Evolutionary conservation across 225 moss, liverwort and hornwort genomes (phyloP), one percentile per base, ranked within the genome.

Genomic region (Marchantia paleacea): DNA sequence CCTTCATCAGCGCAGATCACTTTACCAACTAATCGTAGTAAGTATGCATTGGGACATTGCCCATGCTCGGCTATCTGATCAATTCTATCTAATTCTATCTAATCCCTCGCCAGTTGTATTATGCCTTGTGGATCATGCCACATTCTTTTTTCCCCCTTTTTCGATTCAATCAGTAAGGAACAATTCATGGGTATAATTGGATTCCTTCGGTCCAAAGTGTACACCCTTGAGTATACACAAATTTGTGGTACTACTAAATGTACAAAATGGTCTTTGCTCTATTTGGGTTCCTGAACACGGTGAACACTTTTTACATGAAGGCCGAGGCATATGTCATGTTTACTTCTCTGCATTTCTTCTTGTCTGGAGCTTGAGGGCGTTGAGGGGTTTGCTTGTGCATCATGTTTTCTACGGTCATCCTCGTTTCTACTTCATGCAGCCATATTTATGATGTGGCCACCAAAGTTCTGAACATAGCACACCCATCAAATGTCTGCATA

Each of bases 151-250:
- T 81, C 62, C 54, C 60, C 69, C 61, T 71, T 29, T 49, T 67
- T 77, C 75, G 39, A 53, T 74, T 55, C 30, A 74, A 57, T 77
- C 51, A 67, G 73, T 83, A 78, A 60, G 68, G 68, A 80, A 73
- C 63, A 58, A 80, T 83, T 86, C 73, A 67, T 83, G 80, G 64
- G 80, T 85, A 82, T 77, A 80, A 82, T 8, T 74, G 80, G 80
- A 78, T 74, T 78, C 61, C 60, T 22, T n/a, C 31, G 80, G 78
- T 81, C 81, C 80, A 68, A 53, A 75, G 69, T 83, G 76, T 83
- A 78, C 62, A 15, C 66, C 10, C 19, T 22, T 78, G 73, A 68
- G 86, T 78, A 70, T 48, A 78, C 83, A 75, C 80, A 78, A 86
- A 75, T 86, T 82, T 80, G 83, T 78, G 80, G 61, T 86, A 69